Base-by-base conservation (phyloP, 768 basidiomycete species). In the Calocybe gangraenosa region DNA sequence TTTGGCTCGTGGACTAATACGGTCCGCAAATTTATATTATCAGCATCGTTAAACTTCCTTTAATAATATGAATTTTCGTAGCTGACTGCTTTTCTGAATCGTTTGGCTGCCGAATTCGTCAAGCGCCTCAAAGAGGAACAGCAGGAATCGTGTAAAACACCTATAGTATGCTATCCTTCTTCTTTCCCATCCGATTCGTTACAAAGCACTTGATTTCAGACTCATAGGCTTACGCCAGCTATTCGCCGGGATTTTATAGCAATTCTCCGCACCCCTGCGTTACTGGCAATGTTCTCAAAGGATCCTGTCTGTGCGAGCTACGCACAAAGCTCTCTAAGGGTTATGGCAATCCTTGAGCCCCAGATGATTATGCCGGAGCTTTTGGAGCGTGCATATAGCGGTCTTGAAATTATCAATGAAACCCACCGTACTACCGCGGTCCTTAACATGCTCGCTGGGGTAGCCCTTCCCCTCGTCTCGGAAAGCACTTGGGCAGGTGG, bases 391-490 rank as follows among this genome's bases (percentile, higher is more conserved):
- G 91, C 92, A 1, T 92, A 95, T 51, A 77, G 87, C 30, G 92
- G 92, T 0, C 69, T 98, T n/a, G 92, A 96, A 60, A 83, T 85
- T 9, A 78, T 97, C 14, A 93, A 94, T 52, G 94, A 97, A 72
- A 98, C 95, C 0, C 92, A 96, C 61, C 73, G 94, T 32, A 96
- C 94, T 3, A 92, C 92, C 2, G 89, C 94, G 1, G 90, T 92
- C 8, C 72, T 97, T 36, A 89, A 85, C 41, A 87, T 88, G 61
- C 75, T 97, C 21, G 78, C 87, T 15, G 83, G 81, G 2, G 79
- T 93, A 20, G 71, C 89, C 14, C 74, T 84, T 3, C 84, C 91
- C 8, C 64, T 97, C 14, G 78, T 88, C 2, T 82, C 81, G 2
- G 87, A 93, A 58, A 78, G 69, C 19, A 58, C 87, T 21, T 96